Evolutionary conservation across 108 stramenopile genomes (phyloP), one percentile per base, ranked within the genome.

Genomic region (Cyclostephanos invisitatus): DNA sequence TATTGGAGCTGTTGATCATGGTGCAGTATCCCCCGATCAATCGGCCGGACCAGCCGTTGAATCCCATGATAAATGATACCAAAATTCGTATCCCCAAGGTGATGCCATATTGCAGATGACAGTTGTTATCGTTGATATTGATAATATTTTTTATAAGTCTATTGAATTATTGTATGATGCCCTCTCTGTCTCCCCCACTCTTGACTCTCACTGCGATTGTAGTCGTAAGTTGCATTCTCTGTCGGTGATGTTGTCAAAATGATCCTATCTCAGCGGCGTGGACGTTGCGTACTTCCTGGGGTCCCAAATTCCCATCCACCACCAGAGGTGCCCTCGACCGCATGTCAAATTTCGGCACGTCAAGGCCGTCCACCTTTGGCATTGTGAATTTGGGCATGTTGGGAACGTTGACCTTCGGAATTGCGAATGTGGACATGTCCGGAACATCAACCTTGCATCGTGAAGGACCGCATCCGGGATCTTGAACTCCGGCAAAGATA

Each of bases 31-130:
- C 94, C 8, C 78, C 68, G 8, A 69, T 72, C 3, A 90, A 95
- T 65, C 82, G 89, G 67, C 70, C 69, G 0, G 94, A 86, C 56
- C 84, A 83, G 66, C 90, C 94, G 7, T 53, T 95, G 48, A 95
- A 92, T 83, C 89, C 89, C 7, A 90, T 90, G 91, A 46, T 92
- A 15, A n/a, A n/a, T n/a, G n/a, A n/a, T n/a, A 72, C 90, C 2
- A 89, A 91, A 21, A 92, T 95, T 79, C 92, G 94, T 79, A 81
- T 78, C 89, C 94, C 9, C 78, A 74, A 17, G 85, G 87, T 14
- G 90, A 95, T 28, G 61, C 70, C 3, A 78, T 92, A n/a, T 62
- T 81, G 40, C 90, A n/a, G n/a, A n/a, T n/a, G n/a, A n/a, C n/a
- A n/a, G n/a, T n/a, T n/a, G n/a, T n/a, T n/a, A n/a, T n/a, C n/a